Evolutionary conservation across 257 asterid species (phyloP), one percentile per base, ranked within the genome.

Genomic region (Fraxinus pennsylvanica): DNA sequence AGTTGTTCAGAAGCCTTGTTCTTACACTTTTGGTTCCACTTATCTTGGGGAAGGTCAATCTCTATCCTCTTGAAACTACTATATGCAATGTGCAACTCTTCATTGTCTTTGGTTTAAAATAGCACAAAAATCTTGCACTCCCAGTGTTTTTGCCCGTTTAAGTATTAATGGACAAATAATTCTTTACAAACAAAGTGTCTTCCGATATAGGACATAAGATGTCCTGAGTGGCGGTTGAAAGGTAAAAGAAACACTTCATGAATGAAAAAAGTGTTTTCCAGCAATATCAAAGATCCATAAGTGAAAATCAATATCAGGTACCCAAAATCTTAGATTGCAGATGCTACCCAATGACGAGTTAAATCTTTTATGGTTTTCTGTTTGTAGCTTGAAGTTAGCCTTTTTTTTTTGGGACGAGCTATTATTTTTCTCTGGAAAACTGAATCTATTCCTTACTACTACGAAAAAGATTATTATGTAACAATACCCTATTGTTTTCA

Each of bases 21-120:
- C 82, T 91, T 82, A 92, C 90, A 12, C 94, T 95, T 82, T 70
- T 93, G 78, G 90, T 93, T 84, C 99, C 98, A 76, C 92, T 91
- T 61, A 76, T 92, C 45, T n/a, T 91, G 77, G 98, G 98, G 74
- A 93, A 92, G 97, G 97, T 94, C 86, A 78, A 35, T 35, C 33
- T 30, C 63, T 80, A 72, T 71, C 73, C 74, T 75, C 69, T 45
- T 59, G 4, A 27, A 63, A 63, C 36, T 63, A 63, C 6, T 27
- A 63, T 72, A 61, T 81, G 38, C 63, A 45, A 10, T 29, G 69
- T 39, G 75, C 13, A 22, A 43, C n/a, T 43, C 35, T 15, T 72
- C 59, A 14, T 3, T 43, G 75, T 43, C 75, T 71, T 39, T 25
- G 21, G 30, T 59, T 35, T 73, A 21, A 59, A 57, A 36, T 25